These are phyloP conservation scores for Metschnikowia lachancei DNA, from an alignment of 805 yeast species.

Conservation along the genomic window DNA sequence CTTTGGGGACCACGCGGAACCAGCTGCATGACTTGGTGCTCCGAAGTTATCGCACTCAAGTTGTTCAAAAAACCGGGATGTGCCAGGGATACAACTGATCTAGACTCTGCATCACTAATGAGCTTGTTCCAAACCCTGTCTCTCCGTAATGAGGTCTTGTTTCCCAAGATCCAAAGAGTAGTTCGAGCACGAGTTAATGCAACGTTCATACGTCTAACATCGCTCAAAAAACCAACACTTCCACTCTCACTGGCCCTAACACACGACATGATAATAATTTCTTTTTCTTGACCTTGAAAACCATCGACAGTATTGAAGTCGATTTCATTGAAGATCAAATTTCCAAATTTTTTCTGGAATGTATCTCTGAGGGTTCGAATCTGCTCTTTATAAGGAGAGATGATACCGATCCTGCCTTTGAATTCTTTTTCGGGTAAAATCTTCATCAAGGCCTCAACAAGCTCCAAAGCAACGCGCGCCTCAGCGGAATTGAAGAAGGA, in stretches of 20 bases:
- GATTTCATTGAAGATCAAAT: slow-evolving; percentile 56
- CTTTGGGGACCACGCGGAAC: not conserved
- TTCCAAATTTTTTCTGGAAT: slow-evolving; percentile 63
- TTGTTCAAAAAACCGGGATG: slow-evolving; percentile 35
- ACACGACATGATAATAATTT: slow-evolving; percentile 89
- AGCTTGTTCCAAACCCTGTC: slow-evolving; percentile 74
- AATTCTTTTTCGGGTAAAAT: slow-evolving; percentile 52
- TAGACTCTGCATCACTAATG: slow-evolving; percentile 57
- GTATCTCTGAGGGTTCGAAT: slow-evolving; percentile 53
- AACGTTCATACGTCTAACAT: slow-evolving; percentile 93
- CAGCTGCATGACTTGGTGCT: not conserved
- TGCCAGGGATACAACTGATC: slow-evolving; percentile 39
- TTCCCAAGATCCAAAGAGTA: slow-evolving; percentile 90
- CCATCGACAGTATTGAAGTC: slow-evolving; percentile 97
- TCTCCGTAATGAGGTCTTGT: slow-evolving; percentile 57
- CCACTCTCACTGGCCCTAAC: slow-evolving; percentile 77
- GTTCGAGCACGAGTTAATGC: slow-evolving; percentile 92
- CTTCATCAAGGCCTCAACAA: slow-evolving; percentile 51
- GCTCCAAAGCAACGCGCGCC: slow-evolving; percentile 67
- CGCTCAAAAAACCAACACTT: slow-evolving; percentile 84
- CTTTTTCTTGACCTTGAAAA: slow-evolving; percentile 97
- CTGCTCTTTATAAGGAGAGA: slow-evolving; percentile 94
- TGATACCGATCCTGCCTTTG: slow-evolving; percentile 77
- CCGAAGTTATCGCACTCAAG: not conserved
- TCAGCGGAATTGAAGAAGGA: slow-evolving; percentile 73